Conservation (phyloP, 1,284 basidiomycete species). For the Hortiboletus rubellus region DNA sequence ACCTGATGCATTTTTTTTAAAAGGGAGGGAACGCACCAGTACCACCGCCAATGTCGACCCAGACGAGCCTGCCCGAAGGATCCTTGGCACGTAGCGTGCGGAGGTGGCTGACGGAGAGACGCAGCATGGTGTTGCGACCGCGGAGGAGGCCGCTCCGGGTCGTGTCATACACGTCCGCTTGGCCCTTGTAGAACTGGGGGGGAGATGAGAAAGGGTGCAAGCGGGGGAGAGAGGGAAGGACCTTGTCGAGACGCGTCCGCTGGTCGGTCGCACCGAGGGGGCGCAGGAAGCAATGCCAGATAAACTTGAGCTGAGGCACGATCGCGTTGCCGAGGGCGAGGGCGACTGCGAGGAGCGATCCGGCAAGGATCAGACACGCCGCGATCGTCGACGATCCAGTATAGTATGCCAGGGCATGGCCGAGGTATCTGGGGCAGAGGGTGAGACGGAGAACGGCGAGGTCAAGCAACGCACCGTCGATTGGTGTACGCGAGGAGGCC, state of each 20-base stretch:
- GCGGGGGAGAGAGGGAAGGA: conserved; percentile 7
- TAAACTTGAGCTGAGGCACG: conserved; percentile 43
- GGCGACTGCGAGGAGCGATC: conserved; percentile 22
- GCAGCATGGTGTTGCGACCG: conserved; percentile 71
- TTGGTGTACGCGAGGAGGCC: conserved; percentile 22
- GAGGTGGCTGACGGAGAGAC: conserved; percentile 69
- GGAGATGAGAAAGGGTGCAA: neutral
- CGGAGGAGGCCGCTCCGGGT: conserved; percentile 62
- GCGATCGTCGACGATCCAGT: conserved; percentile 32
- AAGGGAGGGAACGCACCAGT: conserved; percentile 47
- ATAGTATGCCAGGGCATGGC: conserved; percentile 25
- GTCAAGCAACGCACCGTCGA: conserved; percentile 11
- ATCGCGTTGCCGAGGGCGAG: conserved; percentile 30
- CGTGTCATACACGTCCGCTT: conserved; percentile 70
- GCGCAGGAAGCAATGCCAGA: conserved; percentile 51
- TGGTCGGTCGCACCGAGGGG: conserved; percentile 43
- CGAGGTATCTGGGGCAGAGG: conserved; percentile 15
- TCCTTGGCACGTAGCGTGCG: conserved; percentile 45
- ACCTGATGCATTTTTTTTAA: neutral
- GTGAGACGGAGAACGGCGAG: neutral
- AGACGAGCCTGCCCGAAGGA: conserved; percentile 57
- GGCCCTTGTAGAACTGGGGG: conserved; percentile 61
- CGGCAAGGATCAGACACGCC: conserved; percentile 29
- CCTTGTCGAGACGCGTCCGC: conserved; percentile 45
- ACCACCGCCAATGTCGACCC: conserved; percentile 84